Conservation (phyloP, 2,329 filamentous ascomycete species). For the Arthroderma sp. region DNA sequence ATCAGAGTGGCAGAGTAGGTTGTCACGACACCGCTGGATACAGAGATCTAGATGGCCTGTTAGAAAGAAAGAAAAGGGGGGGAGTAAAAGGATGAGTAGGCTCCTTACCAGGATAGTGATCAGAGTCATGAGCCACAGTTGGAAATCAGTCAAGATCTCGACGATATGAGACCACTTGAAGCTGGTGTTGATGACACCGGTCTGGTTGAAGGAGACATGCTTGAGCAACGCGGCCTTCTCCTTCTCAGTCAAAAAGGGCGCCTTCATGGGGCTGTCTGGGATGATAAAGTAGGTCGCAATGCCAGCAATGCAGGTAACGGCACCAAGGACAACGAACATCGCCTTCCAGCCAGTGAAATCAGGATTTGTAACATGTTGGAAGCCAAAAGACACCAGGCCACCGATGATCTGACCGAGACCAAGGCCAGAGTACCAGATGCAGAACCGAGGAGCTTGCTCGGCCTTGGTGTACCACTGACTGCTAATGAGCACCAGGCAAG, state of each 20-base stretch:
- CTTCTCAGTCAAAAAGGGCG: constrained; percentile 11
- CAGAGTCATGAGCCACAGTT: constrained; percentile 21
- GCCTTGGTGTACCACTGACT: constrained; percentile 31
- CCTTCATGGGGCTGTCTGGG: constrained; percentile 10
- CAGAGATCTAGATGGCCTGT: constrained; percentile 24
- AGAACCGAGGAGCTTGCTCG: constrained; percentile 44
- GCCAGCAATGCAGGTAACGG: constrained; percentile 7
- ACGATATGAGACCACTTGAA: constrained; percentile 14
- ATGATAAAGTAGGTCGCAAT: constrained; percentile 5
- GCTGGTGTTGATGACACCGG: constrained; percentile 14
- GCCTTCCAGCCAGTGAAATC: constrained; percentile 17
- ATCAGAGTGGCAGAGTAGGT: constrained; percentile 36
- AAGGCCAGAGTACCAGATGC: constrained; percentile 46
- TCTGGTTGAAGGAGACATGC: constrained; percentile 14
- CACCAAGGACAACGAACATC: constrained; percentile 9
- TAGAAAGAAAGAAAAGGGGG: constrained; percentile 17
- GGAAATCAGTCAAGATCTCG: constrained; percentile 16
- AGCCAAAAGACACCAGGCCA: constrained; percentile 20
- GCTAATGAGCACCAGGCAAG: constrained; percentile 21
- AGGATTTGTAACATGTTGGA: constrained; percentile 17
- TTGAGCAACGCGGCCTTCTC: constrained; percentile 14
- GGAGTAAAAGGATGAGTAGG: constrained; percentile 11
- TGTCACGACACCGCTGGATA: constrained; percentile 36
- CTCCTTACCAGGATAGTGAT: constrained; percentile 13
- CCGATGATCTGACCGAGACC: constrained; percentile 34